phyloP scores from a whole-genome alignment of 2,329 filamentous ascomycete species.

The Xylariaceae sp. region DNA sequence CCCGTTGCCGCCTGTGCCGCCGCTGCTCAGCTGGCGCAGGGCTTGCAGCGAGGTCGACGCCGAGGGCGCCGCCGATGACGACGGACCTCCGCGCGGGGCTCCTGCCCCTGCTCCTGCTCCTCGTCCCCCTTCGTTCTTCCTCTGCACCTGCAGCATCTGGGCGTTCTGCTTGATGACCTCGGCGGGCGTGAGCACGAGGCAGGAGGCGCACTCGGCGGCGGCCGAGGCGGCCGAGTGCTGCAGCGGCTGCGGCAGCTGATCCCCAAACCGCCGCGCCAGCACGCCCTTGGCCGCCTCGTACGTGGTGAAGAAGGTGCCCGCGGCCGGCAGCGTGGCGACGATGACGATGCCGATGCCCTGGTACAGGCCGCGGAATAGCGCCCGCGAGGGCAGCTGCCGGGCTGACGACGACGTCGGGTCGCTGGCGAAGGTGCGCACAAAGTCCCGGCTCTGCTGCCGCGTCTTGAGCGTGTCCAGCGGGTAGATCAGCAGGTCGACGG shows the following conservation, averaged over 20 bases:
- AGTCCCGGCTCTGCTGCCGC: conserved; percentile 71
- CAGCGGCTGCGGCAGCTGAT: conserved; percentile 54
- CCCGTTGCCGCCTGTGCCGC: too few relatives aligned
- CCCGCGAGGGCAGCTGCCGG: conserved; percentile 40
- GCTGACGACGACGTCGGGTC: conserved; percentile 44
- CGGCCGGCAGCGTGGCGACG: conserved; percentile 73
- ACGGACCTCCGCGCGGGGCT: conserved; percentile 1
- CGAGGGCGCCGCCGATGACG: background rate
- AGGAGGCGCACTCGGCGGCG: conserved; percentile 74
- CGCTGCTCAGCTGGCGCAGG: conserved; percentile 41
- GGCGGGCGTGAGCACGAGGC: conserved; percentile 77
- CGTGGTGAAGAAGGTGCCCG: conserved; percentile 82
- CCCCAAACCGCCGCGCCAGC: conserved; percentile 42
- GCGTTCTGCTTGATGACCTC: conserved; percentile 93
- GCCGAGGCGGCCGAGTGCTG: conserved; percentile 69
- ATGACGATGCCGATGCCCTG: conserved; percentile 83
- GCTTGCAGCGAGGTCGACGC: conserved; percentile 40
- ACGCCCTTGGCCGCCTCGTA: conserved; percentile 70
- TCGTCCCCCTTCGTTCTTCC: background rate
- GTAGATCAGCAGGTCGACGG: conserved; percentile 78
- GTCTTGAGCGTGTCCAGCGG: conserved; percentile 89
- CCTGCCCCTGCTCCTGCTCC: conserved; percentile 3
- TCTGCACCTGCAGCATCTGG: conserved; percentile 57
- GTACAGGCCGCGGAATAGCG: conserved; percentile 64
- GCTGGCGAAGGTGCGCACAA: conserved; percentile 56